Conservation (phyloP, 768 basidiomycete species). For the Tylopilus vinaceipallidus region DNA sequence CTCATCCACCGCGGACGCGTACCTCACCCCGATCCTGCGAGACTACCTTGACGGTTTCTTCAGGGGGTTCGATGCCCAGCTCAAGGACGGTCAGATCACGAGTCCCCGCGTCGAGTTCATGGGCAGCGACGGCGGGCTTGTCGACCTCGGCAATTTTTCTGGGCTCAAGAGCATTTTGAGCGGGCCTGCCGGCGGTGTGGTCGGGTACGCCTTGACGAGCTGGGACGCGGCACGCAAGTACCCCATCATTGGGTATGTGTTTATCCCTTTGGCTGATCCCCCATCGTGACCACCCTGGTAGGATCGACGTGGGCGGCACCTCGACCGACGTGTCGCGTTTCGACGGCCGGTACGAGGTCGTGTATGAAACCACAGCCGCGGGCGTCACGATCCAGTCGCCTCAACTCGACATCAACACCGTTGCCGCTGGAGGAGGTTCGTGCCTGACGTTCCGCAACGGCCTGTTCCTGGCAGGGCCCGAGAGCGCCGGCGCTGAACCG, state of each 20-base stretch:
- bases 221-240: slow-evolving; percentile 72
- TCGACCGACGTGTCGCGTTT: slow-evolving; percentile 95
- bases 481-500: slow-evolving; percentile 91
- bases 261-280: background rate
- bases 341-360: slow-evolving; percentile 86
- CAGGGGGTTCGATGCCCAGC: slow-evolving; percentile 75
- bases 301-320: slow-evolving; percentile 92
- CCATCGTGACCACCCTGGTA: slow-evolving; percentile 26
- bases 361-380: slow-evolving; percentile 95
- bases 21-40: slow-evolving; percentile 84
- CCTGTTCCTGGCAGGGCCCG: slow-evolving; percentile 86
- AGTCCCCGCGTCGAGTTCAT: slow-evolving; percentile 90
- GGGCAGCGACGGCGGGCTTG: slow-evolving; percentile 88
- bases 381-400: slow-evolving; percentile 91
- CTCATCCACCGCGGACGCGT: slow-evolving; percentile 92
- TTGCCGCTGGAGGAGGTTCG: slow-evolving; percentile 93
- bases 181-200: slow-evolving; percentile 94
- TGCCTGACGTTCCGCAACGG: slow-evolving; percentile 88
- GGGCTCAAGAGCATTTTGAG: slow-evolving; percentile 92
- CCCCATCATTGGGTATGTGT: slow-evolving; percentile 80
- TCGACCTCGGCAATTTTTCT: slow-evolving; percentile 81
- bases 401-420: slow-evolving; percentile 93
- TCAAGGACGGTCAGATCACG: slow-evolving; percentile 55
- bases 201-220: slow-evolving; percentile 86
- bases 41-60: slow-evolving; percentile 93